Evolutionary conservation across 306 rosid species (phyloP), one percentile per base, ranked within the genome.

Genomic region (Lathyrus oleraceus): DNA sequence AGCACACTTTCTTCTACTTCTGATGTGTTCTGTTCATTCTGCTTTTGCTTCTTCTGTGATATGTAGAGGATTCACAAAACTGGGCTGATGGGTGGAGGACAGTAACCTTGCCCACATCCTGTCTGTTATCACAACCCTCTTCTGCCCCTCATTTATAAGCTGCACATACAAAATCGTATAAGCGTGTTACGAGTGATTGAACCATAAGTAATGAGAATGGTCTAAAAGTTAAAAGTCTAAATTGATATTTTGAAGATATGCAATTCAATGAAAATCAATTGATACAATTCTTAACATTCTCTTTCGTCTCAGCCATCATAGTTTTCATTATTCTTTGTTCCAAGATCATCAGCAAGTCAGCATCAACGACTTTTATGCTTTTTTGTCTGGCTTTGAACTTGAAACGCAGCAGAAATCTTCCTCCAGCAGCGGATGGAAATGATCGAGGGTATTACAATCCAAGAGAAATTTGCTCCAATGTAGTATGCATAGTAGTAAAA

Each of bases 91-190:
- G 42, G 91, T 86, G 25, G 89, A 86, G 45, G 85, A 75, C 47
- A 88, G 79, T 45, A 88, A 73, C 82, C 89, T 81, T 16, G 91
- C 95, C 95, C 95, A 88, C 89, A 88, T 88, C 60, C 91, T 38
- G 72, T 88, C 95, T 12, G 95, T 88, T 51, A 82, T 81, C 80
- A 81, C 88, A 43, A 86, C 96, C 51, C 61, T 82, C 83, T 89
- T 82, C 71, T 52, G 84, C 16, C 67, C 72, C 59, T 78, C 87
- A 0, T 44, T 83, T 69, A 89, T 81, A 54, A 89, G 72, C 89
- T 89, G 85, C 39, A 35, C 10, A 35, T 7, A 35, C 10, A 35
- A 35, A 35, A 35, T 7, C 10, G 39, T 1, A 7, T 7, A 35
- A 35, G 39, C 9, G 8, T 7, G 39, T 35, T 6, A 35, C 10